These are phyloP conservation scores for Schizophyllum amplum DNA, from an alignment of 1,284 basidiomycete species.

Conservation along the genomic window DNA sequence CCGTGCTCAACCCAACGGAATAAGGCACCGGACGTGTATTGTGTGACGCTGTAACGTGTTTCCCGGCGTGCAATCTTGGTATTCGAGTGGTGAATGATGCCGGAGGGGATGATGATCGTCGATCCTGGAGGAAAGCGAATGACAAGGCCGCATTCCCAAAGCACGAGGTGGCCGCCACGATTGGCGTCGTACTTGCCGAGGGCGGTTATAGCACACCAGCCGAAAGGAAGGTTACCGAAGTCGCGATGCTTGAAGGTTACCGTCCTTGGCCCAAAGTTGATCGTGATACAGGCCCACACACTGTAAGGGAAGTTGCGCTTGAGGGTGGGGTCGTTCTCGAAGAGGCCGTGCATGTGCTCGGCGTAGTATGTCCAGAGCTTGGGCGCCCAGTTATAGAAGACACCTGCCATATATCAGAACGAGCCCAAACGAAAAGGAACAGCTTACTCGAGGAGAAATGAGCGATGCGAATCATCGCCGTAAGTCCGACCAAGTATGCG, in stretches of 20 bases:
- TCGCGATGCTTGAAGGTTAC: constrained; percentile 1
- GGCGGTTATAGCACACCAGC: constrained; percentile 7
- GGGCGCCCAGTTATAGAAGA: too few species aligned
- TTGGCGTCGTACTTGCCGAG: constrained; percentile 6
- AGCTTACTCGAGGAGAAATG: too few species aligned
- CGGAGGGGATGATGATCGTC: constrained; percentile 13
- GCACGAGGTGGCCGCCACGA: constrained; percentile 10
- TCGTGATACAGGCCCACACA: too few species aligned
- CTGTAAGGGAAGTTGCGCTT: too few species aligned
- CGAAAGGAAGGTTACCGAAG: constrained; percentile 3
- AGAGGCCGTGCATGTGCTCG: too few species aligned
- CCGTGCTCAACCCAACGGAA: constrained; percentile 8
- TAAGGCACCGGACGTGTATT: constrained; percentile 9
- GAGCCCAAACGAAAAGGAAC: too few species aligned
- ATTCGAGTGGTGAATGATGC: constrained; percentile 11
- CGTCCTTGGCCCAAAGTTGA: constrained; percentile 7
- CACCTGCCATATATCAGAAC: too few species aligned
- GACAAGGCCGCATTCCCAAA: constrained; percentile 8
- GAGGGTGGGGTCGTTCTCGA: constrained; percentile 8
- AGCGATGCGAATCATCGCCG: too few species aligned
- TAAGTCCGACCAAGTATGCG: too few species aligned
- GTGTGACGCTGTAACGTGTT: constrained; percentile 8
- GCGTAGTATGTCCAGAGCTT: too few species aligned
- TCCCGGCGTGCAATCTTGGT: constrained; percentile 9
- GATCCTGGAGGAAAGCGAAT: too few species aligned